Evolutionary conservation across 78 protist species (phyloP), one percentile per base, ranked within the genome.

Genomic region (Planoprotostelium fungivorum): DNA sequence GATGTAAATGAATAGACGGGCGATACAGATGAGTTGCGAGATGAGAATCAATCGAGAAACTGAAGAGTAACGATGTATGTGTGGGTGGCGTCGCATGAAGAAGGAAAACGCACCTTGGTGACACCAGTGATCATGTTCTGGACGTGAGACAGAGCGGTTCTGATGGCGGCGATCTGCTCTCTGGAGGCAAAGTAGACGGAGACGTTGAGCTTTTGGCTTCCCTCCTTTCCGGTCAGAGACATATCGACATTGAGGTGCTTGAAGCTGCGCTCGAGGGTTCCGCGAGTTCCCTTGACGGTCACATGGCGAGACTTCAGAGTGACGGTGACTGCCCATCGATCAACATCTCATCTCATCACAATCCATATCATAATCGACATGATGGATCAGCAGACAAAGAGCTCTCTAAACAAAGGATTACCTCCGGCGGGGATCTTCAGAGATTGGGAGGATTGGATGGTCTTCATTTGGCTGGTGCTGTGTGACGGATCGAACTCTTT

Each of bases 41-140:
- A 16, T 16, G 23, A 34, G 1, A 1, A 63, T n/a, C 34, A n/a
- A n/a, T n/a, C n/a, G n/a, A n/a, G n/a, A n/a, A n/a, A n/a, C n/a
- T n/a, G n/a, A n/a, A n/a, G 5, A n/a, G 1, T 16, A 28, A 36
- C 29, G 23, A 35, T 25, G 88, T 29, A 10, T 37, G 51, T 0
- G 34, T 84, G 34, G 29, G 36, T 28, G 86, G 31, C 0, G 25
- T 29, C 86, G 63, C 83, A n/a, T n/a, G n/a, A n/a, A n/a, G n/a
- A n/a, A n/a, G n/a, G n/a, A n/a, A 1, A 1, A 89, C 91, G 0
- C 29, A 93, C 95, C 90, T 94, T 93, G 89, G 97, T 96, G 38
- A 99, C 99, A 92, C 99, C 99, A 84, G 95, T 97, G 87, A 98
- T 95, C 99, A 98, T 97, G 96, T 99, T 99, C 90, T 91, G 63